Evolutionary conservation across 2,329 filamentous ascomycete genomes (phyloP), one percentile per base, ranked within the genome.

Genomic region (Zasmidium angulare): DNA sequence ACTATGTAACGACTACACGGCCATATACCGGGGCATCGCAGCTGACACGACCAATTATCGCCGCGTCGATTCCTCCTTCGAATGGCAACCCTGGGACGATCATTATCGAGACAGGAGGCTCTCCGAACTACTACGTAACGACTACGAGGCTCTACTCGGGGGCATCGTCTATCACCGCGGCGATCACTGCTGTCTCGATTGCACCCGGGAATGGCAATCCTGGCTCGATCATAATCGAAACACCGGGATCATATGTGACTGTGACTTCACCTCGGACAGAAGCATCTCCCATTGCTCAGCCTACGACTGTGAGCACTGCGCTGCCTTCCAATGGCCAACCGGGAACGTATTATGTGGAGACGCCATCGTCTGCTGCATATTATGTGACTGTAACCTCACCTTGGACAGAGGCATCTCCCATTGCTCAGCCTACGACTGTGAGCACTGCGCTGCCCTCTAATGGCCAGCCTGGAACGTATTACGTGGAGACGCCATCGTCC

Each of bases 321-420:
- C 56, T 29, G 11, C 59, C 62, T 24, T 50, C 53, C 36, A 55
- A 55, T 6, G 49, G 48, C 6, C 47, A 31, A 4, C 19, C 46
- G 20, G 59, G 61, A 11, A 58, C 52, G 17, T 55, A 50, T 21
- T 48, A 49, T 14, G 58, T 61, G 19, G 55, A 61, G 36, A 58
- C 54, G 20, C 50, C 50, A 31, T 31, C 31, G 56, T 31, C 40
- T n/a, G n/a, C n/a, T n/a, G n/a, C n/a, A n/a, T n/a, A n/a, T n/a
- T 53, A 53, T 43, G 50, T 50, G 2, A 58, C 50, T 17, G 50
- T 36, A 21, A 46, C 55, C 17, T 24, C 19, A 14, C 46, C 46
- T 2, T 61, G 54, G 26, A 57, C 58, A 29, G 49, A 50, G 20
- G 54, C 20, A 14, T 10, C 31, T 11, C 40, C 43, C 19, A 11